Evolutionary conservation across 306 rosid species (phyloP), one percentile per base, ranked within the genome.

Genomic region (Cicer cuneatum): DNA sequence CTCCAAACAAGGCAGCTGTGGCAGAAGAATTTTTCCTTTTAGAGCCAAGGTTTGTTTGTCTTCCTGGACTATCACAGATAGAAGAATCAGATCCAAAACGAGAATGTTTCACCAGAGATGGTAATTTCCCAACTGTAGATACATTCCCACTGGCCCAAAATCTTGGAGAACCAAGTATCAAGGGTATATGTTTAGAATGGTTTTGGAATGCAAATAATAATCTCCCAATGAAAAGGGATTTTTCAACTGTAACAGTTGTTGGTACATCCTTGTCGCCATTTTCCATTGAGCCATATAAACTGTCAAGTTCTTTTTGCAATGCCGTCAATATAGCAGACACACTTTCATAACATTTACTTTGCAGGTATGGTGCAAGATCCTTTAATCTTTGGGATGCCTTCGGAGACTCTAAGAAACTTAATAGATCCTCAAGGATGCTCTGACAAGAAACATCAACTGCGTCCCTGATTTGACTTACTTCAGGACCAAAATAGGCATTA

Each of bases 191-290:
- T 74, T 79, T 90, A 59, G 94, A 91, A 88, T 94, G 96, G 81
- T 80, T 84, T 73, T 84, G 96, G 77, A 94, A 88, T 60, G 99
- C 95, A 87, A 90, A 94, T 89, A 94, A 75, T 59, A 92, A 84
- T 61, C 98, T 87, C 69, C 99, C 99, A 71, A 89, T 86, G 87
- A 94, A 94, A 81, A 94, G 95, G 54, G 97, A 87, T 72, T 89
- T 83, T 77, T 94, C 93, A 80, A 94, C 82, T 46, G 83, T 83
- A 74, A 83, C 68, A 46, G 87, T 78, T 45, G 86, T 82, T 74
- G 85, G 80, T 53, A 83, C 74, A 43, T 84, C 87, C 68, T 67
- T 79, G 83, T 81, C 69, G 42, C 81, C 69, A 15, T 69, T 81
- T 82, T 83, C 95, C 87, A 83, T 77, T 14, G 81, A 68, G 46